Evolutionary conservation across 176 grass and related monocot genomes (phyloP).

Genomic region (Typha latifolia): DNA sequence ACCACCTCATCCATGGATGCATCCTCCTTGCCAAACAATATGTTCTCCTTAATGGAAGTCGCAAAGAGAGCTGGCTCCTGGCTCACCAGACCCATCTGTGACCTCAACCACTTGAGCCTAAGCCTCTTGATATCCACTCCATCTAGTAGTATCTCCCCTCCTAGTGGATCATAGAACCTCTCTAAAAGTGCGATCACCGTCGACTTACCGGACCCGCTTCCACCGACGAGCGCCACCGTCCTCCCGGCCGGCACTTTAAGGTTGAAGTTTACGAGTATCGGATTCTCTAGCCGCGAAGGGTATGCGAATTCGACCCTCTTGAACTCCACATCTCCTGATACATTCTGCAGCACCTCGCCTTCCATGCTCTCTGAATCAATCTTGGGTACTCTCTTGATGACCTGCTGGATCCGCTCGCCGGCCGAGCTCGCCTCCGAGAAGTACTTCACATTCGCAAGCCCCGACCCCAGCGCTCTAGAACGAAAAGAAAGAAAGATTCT

Average conservation of each 20-base stretch:
- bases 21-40: slow-evolving; percentile 88
- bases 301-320: slow-evolving; percentile 70
- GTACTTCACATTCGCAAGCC: slow-evolving; percentile 79
- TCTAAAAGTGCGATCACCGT: slow-evolving; percentile 90
- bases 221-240: slow-evolving; percentile 70
- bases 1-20: slow-evolving; percentile 73
- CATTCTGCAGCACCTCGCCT: slow-evolving; percentile 52
- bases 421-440: slow-evolving; percentile 87
- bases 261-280: slow-evolving; percentile 69
- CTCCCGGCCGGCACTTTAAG: slow-evolving; percentile 68
- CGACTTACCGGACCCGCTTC: slow-evolving; percentile 82
- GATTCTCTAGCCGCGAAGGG: slow-evolving; percentile 72
- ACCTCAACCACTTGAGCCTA: slow-evolving; percentile 77
- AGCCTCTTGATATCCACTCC: slow-evolving; percentile 67
- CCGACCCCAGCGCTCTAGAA: slow-evolving; percentile 71
- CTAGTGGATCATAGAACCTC: slow-evolving; percentile 77
- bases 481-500: slow-evolving; percentile 9
- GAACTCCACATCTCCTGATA: slow-evolving; percentile 80
- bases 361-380: slow-evolving; percentile 70
- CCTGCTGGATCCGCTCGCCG: slow-evolving; percentile 47
- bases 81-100: slow-evolving; percentile 90
- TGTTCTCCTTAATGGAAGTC: slow-evolving; percentile 84
- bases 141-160: slow-evolving; percentile 60
- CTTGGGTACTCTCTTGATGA: slow-evolving; percentile 68
- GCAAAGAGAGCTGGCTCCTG: slow-evolving; percentile 96